Percentiles rank a stretch among this genome's conserved stretches.
Evolutionary conservation across 2,329 filamentous ascomycete species (phyloP).

Genomic region (Fusarium denticulatum): DNA sequence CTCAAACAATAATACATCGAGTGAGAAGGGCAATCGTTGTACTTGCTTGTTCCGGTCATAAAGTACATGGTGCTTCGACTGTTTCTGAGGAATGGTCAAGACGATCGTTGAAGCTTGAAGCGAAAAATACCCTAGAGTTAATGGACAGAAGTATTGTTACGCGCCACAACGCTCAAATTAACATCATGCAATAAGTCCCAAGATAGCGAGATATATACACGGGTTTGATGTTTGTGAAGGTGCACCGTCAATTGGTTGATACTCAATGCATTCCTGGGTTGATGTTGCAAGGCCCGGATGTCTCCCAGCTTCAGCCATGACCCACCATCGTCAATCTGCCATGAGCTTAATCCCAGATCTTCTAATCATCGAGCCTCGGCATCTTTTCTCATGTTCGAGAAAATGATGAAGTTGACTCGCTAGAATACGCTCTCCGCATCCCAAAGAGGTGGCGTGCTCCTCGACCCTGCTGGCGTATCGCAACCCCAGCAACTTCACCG

Average conservation of each 20-base stretch:
- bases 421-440: background rate
- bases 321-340: background rate
- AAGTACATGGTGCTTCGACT: accelerated
- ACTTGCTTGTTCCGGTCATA: accelerated
- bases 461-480: background rate
- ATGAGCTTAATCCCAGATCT: background rate
- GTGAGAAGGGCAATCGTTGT: accelerated
- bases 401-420: background rate
- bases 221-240: background rate
- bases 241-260: accelerated
- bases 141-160: accelerated
- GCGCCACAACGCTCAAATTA: too few relatives aligned
- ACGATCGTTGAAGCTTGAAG: background rate
- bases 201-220: background rate
- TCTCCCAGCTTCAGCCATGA: accelerated
- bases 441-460: background rate
- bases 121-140: background rate
- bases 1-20: accelerated
- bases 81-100: background rate
- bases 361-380: background rate
- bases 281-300: too few relatives aligned
- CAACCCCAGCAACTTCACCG: slow-evolving; percentile 6
- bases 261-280: accelerated
- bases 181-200: background rate
- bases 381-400: background rate